Evolutionary conservation across 2,329 filamentous ascomycete species (phyloP).

Genomic region (Xylaria sp.): DNA sequence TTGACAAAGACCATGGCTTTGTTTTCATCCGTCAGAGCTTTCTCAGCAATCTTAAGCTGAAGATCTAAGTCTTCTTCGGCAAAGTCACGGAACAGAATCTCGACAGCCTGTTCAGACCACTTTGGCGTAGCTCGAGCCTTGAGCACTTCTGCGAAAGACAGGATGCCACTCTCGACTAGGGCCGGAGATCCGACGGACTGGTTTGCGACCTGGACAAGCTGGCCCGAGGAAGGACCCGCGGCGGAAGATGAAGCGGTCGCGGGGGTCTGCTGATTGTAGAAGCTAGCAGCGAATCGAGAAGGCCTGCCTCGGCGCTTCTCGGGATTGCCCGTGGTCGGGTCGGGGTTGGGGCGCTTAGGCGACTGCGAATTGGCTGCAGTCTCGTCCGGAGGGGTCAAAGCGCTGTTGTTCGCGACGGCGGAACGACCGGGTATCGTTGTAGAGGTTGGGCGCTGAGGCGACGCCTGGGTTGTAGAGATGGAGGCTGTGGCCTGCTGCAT

Average conservation of each 20-base stretch:
- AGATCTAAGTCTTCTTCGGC: conserved; percentile 52
- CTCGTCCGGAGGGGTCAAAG: conserved; percentile 53
- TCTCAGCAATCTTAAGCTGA: conserved; percentile 55
- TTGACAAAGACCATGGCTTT: conserved; percentile 60
- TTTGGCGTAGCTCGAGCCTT: conserved; percentile 36
- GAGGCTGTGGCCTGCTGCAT: conserved; percentile 22
- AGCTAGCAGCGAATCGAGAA: conserved; percentile 31
- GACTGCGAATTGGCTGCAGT: conserved; percentile 40
- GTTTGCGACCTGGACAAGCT: conserved; percentile 18
- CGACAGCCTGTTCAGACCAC: conserved; percentile 55
- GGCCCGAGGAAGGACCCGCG: conserved; percentile 5
- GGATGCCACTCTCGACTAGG: conserved; percentile 35
- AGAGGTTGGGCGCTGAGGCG: conserved; percentile 30
- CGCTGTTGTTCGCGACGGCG: conserved; percentile 35
- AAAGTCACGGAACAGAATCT: conserved; percentile 56
- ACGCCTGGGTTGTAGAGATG: conserved; percentile 23
- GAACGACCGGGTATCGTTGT: conserved; percentile 38
- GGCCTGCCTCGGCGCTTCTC: conserved; percentile 32
- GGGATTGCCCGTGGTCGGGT: conserved; percentile 17
- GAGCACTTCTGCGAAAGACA: conserved; percentile 39
- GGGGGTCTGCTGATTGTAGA: conserved; percentile 30
- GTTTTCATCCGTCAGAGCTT: conserved; percentile 52
- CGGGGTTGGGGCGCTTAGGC: conserved; percentile 28
- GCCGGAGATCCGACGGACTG: conserved; percentile 19
- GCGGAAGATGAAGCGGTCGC: conserved; percentile 13